Conservation (phyloP, 805 yeast genomes). For the Cyberlindnera saturnus region DNA sequence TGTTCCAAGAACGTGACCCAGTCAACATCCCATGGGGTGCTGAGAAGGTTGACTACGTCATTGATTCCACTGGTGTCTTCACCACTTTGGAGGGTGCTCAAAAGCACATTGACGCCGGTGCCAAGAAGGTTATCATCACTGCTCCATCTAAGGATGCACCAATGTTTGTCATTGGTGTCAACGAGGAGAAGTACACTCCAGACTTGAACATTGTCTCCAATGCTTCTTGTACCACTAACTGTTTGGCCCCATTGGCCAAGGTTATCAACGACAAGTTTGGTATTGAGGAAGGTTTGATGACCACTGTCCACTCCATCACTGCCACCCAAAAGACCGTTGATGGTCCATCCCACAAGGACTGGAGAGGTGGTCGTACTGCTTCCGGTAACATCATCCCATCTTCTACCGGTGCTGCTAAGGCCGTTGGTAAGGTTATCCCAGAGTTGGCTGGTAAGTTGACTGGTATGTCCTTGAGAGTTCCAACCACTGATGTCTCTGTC, state of each 20-base stretch:
- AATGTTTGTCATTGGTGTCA: constrained; percentile 70
- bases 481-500: constrained; percentile 68
- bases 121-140: constrained; percentile 66
- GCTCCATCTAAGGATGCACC: constrained; percentile 71
- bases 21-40: constrained; percentile 64
- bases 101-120: constrained; percentile 68
- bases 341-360: constrained; percentile 74
- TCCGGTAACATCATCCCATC: constrained; percentile 72
- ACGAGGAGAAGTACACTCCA: constrained; percentile 51
- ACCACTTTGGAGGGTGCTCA: constrained; percentile 59
- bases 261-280: constrained; percentile 61
- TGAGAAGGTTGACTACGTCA: constrained; percentile 53
- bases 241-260: constrained; percentile 71
- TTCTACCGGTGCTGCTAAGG: constrained; percentile 74
- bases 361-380: constrained; percentile 80
- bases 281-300: constrained; percentile 70
- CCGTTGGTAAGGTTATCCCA: constrained; percentile 70
- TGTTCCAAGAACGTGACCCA: constrained; percentile 64
- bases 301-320: constrained; percentile 67
- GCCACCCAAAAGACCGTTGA: constrained; percentile 72
- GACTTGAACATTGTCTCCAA: constrained; percentile 57
- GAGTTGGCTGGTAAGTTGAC: constrained; percentile 67
- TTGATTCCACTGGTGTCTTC: constrained; percentile 72
- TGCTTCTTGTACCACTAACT: constrained; percentile 72
- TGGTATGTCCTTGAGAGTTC: constrained; percentile 71